Evolutionary conservation across 2,329 filamentous ascomycete genomes (phyloP).

Genomic region (Fusarium gaditjirri): DNA sequence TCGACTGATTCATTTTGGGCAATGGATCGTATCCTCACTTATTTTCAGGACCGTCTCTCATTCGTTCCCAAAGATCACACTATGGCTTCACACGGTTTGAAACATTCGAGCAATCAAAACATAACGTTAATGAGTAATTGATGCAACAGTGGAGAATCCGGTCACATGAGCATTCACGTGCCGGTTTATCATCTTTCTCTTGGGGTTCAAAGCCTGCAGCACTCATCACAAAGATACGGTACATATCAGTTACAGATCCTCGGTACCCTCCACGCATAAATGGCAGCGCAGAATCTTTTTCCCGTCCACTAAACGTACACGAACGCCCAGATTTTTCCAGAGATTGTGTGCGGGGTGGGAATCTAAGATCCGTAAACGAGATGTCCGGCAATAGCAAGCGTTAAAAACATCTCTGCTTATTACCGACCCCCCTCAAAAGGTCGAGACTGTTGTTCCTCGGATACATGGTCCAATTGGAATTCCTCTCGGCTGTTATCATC

Average conservation of each 20-base stretch:
- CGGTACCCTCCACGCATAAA: not conserved
- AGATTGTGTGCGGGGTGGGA: not conserved
- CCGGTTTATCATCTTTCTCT: not conserved
- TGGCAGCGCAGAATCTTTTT: not conserved
- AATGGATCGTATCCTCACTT: not conserved
- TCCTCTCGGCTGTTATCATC: slow-evolving; percentile 10
- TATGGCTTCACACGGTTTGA: not conserved
- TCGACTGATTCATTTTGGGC: not conserved
- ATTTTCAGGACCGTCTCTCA: not conserved
- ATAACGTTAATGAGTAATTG: not conserved
- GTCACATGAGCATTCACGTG: slow-evolving; percentile 1
- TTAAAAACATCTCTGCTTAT: not conserved
- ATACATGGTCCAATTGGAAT: not conserved
- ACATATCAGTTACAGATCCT: not conserved
- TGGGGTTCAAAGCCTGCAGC: not conserved
- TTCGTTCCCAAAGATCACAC: not conserved
- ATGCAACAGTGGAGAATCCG: not conserved
- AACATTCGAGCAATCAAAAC: not conserved
- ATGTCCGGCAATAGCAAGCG: slow-evolving; percentile 22
- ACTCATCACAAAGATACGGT: not conserved
- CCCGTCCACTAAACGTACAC: not conserved
- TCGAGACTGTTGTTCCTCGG: not conserved
- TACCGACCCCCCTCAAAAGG: not conserved
- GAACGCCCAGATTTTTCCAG: not conserved
- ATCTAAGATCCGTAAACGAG: slow-evolving; percentile 32